phyloP scores from a whole-genome alignment of 2,329 filamentous ascomycete species.

The Thielaviopsis musarum region DNA sequence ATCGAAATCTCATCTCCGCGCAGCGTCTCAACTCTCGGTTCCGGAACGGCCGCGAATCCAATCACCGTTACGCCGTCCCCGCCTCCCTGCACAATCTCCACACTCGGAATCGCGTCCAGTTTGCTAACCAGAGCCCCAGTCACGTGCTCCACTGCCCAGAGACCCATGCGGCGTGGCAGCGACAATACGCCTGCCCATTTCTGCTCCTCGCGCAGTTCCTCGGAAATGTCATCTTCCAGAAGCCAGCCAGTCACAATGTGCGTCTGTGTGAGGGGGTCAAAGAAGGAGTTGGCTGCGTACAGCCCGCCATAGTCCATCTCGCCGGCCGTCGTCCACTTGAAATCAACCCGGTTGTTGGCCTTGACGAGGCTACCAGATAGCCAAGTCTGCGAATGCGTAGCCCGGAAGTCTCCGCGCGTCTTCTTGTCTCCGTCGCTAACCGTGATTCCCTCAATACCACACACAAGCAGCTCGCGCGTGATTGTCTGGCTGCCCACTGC shows the following conservation, averaged over 20 bases:
- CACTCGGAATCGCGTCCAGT: neutral
- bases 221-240: neutral
- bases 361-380: neutral
- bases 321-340: neutral
- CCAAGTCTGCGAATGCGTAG: neutral
- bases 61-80: neutral
- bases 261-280: neutral
- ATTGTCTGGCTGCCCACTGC: neutral
- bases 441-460: neutral
- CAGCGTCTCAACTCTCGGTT: neutral
- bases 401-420: neutral
- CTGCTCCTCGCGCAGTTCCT: neutral
- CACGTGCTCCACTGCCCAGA: neutral
- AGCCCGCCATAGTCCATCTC: slow-evolving; percentile 1
- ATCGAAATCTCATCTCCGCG: neutral
- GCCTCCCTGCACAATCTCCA: too few relatives aligned
- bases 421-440: neutral
- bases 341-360: neutral
- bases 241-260: neutral
- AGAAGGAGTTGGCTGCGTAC: neutral
- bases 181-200: neutral
- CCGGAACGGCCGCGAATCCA: neutral
- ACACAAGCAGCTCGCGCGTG: neutral
- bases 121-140: neutral
- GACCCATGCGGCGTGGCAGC: neutral